Evolutionary conservation across 2,329 filamentous ascomycete genomes (phyloP).

Genomic region (Hymenoscyphus occultus): DNA sequence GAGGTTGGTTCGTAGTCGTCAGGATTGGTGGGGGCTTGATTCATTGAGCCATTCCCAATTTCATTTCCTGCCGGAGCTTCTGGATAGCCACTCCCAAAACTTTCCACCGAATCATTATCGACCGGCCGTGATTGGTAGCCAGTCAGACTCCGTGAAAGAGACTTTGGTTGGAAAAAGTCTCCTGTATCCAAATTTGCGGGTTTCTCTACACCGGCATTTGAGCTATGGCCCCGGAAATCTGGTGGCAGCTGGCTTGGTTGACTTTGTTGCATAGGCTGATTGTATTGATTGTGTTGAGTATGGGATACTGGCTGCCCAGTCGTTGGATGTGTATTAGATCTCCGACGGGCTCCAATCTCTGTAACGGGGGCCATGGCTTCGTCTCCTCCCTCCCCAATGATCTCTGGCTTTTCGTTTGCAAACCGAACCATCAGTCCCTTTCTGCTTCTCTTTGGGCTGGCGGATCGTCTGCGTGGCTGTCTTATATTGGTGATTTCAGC

Average conservation of each 20-base stretch:
- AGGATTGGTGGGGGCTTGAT: conserved; percentile 2
- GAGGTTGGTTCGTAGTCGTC: conserved; percentile 20
- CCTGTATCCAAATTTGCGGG: conserved; percentile 23
- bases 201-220: conserved; percentile 5
- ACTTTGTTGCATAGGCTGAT: background rate
- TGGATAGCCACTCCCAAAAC: conserved; percentile 2
- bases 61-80: background rate
- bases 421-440: conserved; percentile 76
- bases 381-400: conserved; percentile 91
- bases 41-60: conserved; percentile 8
- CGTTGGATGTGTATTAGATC: conserved; percentile 30
- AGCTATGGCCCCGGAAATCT: conserved; percentile 8
- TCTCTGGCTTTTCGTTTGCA: conserved; percentile 65
- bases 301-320: conserved; percentile 15
- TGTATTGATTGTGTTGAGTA: conserved; percentile 6
- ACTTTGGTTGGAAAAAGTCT: conserved; percentile 47
- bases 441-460: conserved; percentile 45
- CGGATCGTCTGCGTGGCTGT: conserved; percentile 27
- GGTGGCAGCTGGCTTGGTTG: background rate
- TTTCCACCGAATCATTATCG: conserved; percentile 12
- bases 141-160: conserved; percentile 57
- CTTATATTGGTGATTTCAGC: conserved; percentile 39
- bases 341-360: conserved; percentile 64
- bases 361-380: conserved; percentile 70
- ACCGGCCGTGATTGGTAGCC: conserved; percentile 39